A percentile compares a stretch with the other conserved stretches of the same genome.
These are phyloP conservation scores for Colletotrichum liriopes DNA, from an alignment of 2,329 filamentous ascomycete species.

Conservation along the genomic window DNA sequence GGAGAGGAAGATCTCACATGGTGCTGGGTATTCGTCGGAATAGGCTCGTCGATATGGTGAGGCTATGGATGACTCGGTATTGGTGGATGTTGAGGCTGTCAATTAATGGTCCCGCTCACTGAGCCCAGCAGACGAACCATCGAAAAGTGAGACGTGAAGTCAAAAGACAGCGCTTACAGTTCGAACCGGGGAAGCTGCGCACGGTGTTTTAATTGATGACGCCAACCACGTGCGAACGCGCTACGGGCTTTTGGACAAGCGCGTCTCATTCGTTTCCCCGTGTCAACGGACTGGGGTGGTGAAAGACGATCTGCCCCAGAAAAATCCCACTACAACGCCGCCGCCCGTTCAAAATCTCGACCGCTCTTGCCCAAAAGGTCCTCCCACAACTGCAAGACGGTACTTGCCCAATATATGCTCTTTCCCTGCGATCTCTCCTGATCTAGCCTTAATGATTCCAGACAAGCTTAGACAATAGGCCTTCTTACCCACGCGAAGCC, in stretches of 20 bases:
- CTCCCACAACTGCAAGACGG: constrained; percentile 14
- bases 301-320: constrained; percentile 35
- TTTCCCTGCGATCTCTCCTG: constrained; percentile 3
- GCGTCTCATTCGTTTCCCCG: constrained; percentile 32
- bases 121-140: constrained; percentile 1
- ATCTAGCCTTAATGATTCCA: background rate
- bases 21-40: background rate
- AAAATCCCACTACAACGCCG: constrained; percentile 36
- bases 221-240: constrained; percentile 42
- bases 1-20: background rate
- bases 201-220: constrained; percentile 41
- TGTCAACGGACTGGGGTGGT: constrained; percentile 38
- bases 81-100: constrained; percentile 14
- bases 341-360: constrained; percentile 37
- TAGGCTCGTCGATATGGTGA: background rate
- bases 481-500: background rate
- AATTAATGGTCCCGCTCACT: constrained; percentile 19
- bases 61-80: background rate
- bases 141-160: constrained; percentile 32
- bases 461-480: background rate
- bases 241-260: constrained; percentile 31
- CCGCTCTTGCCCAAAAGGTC: constrained; percentile 24
- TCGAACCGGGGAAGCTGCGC: background rate
- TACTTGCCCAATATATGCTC: constrained; percentile 15
- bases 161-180: constrained; percentile 33